A percentile compares a stretch with the other conserved stretches of the same genome.
Evolutionary conservation across 2,329 filamentous ascomycete species (phyloP).

Genomic region (Thelonectria blattea): DNA sequence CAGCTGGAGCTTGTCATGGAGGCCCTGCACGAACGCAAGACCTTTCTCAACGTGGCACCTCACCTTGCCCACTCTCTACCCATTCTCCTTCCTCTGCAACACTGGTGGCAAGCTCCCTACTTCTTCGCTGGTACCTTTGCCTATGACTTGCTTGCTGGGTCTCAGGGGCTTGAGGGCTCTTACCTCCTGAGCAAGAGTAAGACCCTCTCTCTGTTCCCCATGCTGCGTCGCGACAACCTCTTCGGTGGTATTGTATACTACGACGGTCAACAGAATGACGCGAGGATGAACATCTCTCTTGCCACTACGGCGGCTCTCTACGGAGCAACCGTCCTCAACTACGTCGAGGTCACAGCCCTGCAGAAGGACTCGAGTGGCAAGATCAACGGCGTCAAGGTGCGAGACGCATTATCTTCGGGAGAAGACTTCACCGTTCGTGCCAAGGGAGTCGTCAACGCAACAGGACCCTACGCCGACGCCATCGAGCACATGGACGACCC

Average conservation of each 20-base stretch:
- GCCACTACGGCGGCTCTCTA: constrained; percentile 82
- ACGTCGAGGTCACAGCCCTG: constrained; percentile 77
- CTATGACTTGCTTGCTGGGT: constrained; percentile 82
- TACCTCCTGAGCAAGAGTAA: constrained; percentile 82
- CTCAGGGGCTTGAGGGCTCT: constrained; percentile 82
- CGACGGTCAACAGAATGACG: constrained; percentile 86
- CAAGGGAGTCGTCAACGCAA: constrained; percentile 84
- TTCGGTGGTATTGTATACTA: constrained; percentile 86
- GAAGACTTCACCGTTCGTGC: constrained; percentile 75
- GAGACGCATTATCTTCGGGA: constrained; percentile 66
- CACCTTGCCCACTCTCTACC: constrained; percentile 82
- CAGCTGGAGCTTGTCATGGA: constrained; percentile 84
- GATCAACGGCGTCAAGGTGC: constrained; percentile 67
- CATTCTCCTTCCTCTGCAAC: constrained; percentile 82
- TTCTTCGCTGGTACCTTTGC: constrained; percentile 75
- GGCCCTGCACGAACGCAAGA: constrained; percentile 81
- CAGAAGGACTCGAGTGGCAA: constrained; percentile 73
- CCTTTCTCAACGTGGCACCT: constrained; percentile 82
- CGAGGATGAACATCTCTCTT: constrained; percentile 84
- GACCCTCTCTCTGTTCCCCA: constrained; percentile 78
- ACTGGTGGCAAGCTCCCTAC: constrained; percentile 83
- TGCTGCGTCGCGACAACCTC: constrained; percentile 75
- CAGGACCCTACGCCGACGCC: constrained; percentile 80
- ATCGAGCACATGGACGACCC: constrained; percentile 83
- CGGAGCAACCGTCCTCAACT: constrained; percentile 80